Percentiles rank a stretch among this genome's conserved stretches.
phyloP scores from a whole-genome alignment of 2,329 filamentous ascomycete species.

The Trichophaea hybrida region DNA sequence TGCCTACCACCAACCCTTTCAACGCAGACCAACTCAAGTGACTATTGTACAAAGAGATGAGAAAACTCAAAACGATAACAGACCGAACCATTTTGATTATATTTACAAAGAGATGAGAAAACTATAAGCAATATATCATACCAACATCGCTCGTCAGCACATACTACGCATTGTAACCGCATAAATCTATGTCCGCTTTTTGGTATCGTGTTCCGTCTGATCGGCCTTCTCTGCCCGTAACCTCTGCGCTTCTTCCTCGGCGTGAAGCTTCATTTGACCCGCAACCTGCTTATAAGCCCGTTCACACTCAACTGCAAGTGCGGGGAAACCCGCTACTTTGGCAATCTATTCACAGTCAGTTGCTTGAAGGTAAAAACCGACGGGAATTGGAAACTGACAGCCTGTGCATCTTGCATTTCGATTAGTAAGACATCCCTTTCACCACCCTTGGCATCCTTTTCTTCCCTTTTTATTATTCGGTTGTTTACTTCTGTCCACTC shows the following conservation, averaged over 20 bases:
- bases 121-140: too few species aligned
- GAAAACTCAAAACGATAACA: too few species aligned
- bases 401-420: conserved; percentile 29
- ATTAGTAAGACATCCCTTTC: conserved; percentile 28
- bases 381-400: conserved; percentile 7
- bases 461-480: conserved; percentile 15
- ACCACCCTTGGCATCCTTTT: conserved; percentile 28
- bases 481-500: conserved; percentile 27
- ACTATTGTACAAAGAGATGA: too few species aligned
- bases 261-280: conserved; percentile 29
- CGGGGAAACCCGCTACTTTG: conserved; percentile 50
- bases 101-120: too few species aligned
- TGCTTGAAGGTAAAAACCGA: not conserved
- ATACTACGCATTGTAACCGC: too few species aligned
- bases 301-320: conserved; percentile 58
- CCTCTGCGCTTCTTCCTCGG: not conserved
- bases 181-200: not conserved
- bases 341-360: conserved; percentile 35
- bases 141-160: too few species aligned
- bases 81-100: too few species aligned
- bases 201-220: not conserved
- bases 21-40: too few species aligned
- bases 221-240: not conserved
- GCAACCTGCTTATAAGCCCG: conserved; percentile 61
- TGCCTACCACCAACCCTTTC: too few species aligned